Percentiles rank a stretch among this genome's conserved stretches.
Evolutionary conservation across 176 grass and related monocot species (phyloP).

Genomic region (Olyra latifolia): DNA sequence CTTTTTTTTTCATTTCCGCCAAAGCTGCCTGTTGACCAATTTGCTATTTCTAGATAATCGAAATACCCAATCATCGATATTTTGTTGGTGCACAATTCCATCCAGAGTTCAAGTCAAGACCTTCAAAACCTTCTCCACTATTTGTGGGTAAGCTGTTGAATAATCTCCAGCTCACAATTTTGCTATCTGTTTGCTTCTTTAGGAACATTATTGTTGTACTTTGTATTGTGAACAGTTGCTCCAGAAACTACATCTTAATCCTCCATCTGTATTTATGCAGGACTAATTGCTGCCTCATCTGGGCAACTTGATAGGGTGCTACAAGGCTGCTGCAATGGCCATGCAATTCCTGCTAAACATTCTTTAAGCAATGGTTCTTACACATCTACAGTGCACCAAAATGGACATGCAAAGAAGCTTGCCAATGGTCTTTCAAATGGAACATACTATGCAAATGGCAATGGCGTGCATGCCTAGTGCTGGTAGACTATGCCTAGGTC

Average conservation of each 20-base stretch:
- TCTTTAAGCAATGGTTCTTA: conserved; percentile 45
- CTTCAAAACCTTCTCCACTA: conserved; percentile 81
- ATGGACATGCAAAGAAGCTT: conserved; percentile 64
- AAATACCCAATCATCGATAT: conserved; percentile 76
- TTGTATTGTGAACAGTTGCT: neutral
- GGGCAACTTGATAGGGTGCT: conserved; percentile 59
- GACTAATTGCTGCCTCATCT: conserved; percentile 77
- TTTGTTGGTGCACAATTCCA: conserved; percentile 95
- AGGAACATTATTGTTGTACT: neutral
- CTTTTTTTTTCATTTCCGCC: neutral
- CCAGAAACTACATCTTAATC: conserved; percentile 14
- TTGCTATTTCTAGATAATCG: conserved; percentile 71
- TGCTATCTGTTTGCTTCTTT: neutral
- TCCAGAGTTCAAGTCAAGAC: conserved; percentile 95
- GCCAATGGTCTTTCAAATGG: conserved; percentile 58
- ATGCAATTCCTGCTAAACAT: conserved; percentile 13
- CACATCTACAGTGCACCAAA: conserved; percentile 40
- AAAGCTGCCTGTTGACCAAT: neutral
- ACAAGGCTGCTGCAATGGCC: conserved; percentile 25
- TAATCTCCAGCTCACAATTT: neutral
- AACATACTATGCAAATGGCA: conserved; percentile 69
- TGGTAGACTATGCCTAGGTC: neutral
- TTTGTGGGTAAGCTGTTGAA: conserved; percentile 75
- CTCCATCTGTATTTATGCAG: conserved; percentile 40
- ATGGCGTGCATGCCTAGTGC: conserved; percentile 65